These are phyloP conservation scores for Nannochloris sp. DNA, from an alignment of 139 green algal species.

Conservation along the genomic window DNA sequence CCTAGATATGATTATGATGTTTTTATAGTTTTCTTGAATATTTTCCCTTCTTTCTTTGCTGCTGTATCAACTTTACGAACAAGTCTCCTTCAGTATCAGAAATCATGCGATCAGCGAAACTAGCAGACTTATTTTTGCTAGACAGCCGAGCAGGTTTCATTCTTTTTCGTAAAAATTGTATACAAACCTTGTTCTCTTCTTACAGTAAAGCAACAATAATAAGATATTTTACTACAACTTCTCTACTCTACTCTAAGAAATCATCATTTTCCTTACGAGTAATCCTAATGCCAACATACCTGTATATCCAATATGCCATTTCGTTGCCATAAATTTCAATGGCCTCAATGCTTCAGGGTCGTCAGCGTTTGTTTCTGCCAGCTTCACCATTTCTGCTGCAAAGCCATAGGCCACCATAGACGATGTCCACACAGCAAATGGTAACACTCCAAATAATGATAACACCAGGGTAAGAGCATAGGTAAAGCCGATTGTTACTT, in stretches of 20 bases:
- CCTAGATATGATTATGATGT: neutral
- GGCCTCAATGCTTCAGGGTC: slow-evolving; percentile 11
- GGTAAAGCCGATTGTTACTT: slow-evolving; percentile 15
- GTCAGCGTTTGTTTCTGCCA: slow-evolving; percentile 9
- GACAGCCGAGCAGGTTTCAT: too few species aligned
- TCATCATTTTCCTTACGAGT: slow-evolving; percentile 22
- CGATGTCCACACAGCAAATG: slow-evolving; percentile 22
- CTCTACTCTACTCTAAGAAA: too few species aligned
- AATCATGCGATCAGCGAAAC: too few species aligned
- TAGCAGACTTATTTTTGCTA: too few species aligned
- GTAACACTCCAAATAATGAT: slow-evolving; percentile 16
- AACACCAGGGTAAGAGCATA: slow-evolving; percentile 15
- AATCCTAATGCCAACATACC: slow-evolving; percentile 23
- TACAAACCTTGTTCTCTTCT: too few species aligned
- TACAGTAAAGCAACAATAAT: too few species aligned
- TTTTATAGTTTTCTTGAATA: too few species aligned
- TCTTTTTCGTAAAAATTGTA: too few species aligned
- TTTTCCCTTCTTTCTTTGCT: too few species aligned
- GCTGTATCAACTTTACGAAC: too few species aligned
- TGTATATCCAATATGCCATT: slow-evolving; percentile 32
- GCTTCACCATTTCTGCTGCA: slow-evolving; percentile 25
- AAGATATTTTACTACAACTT: too few species aligned
- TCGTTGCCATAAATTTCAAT: slow-evolving; percentile 28
- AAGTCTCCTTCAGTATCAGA: too few species aligned
- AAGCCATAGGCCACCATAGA: slow-evolving; percentile 25